phyloP scores from a whole-genome alignment of 768 basidiomycete species.

The Rhizopogon vinicolor region DNA sequence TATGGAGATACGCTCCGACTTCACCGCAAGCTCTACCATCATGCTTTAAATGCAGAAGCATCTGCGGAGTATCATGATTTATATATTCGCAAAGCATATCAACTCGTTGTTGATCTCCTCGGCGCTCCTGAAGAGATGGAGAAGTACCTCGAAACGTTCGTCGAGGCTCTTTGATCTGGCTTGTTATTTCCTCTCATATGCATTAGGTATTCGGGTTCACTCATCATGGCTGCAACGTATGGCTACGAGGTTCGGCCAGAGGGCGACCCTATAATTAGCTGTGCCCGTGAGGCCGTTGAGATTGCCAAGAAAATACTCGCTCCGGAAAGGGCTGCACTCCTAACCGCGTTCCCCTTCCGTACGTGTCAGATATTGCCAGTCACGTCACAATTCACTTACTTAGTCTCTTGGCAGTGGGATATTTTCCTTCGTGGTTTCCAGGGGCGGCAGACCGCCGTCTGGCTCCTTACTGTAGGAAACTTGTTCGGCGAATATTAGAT shows the following conservation, averaged over 20 bases:
- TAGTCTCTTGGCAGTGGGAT: neutral
- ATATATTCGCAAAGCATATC: constrained; percentile 5
- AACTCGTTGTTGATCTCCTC: constrained; percentile 6
- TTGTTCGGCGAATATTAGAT: constrained; percentile 5
- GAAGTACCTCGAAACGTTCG: constrained; percentile 10
- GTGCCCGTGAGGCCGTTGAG: neutral
- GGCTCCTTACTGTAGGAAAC: neutral
- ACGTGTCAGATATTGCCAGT: neutral
- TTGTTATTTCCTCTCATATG: neutral
- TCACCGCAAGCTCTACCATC: constrained; percentile 17
- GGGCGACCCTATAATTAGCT: neutral
- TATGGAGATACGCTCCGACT: constrained; percentile 16
- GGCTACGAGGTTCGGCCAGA: neutral
- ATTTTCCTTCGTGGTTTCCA: constrained; percentile 10
- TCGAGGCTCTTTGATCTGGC: neutral
- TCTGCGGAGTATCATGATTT: constrained; percentile 5
- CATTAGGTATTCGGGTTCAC: constrained; percentile 15
- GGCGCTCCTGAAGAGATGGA: neutral
- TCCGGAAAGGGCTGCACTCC: constrained; percentile 1
- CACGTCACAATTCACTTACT: neutral
- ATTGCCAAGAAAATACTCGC: neutral
- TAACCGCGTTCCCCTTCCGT: constrained; percentile 6
- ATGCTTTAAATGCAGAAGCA: constrained; percentile 7
- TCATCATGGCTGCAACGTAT: constrained; percentile 13
- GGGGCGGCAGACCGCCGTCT: neutral